A percentile compares a stretch with the other conserved stretches of the same genome.
Evolutionary conservation across 345 rosid genomes (phyloP).

Genomic region (Eucalyptus urophylla): DNA sequence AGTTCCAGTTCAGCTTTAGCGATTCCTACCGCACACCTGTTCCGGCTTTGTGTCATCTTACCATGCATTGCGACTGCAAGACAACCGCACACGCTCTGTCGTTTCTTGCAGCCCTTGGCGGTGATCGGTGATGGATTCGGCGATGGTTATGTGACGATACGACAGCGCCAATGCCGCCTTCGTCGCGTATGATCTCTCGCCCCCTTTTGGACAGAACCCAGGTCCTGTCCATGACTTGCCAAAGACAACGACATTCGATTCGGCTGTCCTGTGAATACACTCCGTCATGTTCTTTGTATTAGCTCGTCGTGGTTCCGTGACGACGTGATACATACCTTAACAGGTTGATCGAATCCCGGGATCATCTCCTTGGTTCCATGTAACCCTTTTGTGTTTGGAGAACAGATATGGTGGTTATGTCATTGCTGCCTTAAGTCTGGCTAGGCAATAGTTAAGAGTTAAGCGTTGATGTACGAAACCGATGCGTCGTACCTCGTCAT

Average conservation of each 20-base stretch:
- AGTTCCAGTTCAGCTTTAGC: background rate
- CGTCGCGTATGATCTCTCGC: background rate
- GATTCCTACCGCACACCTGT: background rate
- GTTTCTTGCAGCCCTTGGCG: background rate
- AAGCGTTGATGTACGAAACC: background rate
- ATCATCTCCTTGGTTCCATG: background rate
- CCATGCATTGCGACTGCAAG: background rate
- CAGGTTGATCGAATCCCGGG: background rate
- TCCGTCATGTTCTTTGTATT: background rate
- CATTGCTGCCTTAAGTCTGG: background rate
- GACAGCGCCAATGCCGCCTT: background rate
- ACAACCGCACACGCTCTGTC: background rate
- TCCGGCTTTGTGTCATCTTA: background rate
- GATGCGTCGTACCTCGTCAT: accelerated
- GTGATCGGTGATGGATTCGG: background rate
- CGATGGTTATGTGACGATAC: background rate
- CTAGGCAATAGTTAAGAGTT: background rate
- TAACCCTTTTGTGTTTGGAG: background rate
- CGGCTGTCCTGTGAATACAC: background rate
- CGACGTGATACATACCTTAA: background rate
- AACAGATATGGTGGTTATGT: background rate
- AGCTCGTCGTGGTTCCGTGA: background rate
- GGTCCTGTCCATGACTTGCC: background rate
- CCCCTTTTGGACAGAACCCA: background rate
- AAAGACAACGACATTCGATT: background rate